Evolutionary conservation across 192 early-diverging fungal genomes (phyloP), one percentile per base, ranked within the genome.

Genomic region (Dissophora globulifera): DNA sequence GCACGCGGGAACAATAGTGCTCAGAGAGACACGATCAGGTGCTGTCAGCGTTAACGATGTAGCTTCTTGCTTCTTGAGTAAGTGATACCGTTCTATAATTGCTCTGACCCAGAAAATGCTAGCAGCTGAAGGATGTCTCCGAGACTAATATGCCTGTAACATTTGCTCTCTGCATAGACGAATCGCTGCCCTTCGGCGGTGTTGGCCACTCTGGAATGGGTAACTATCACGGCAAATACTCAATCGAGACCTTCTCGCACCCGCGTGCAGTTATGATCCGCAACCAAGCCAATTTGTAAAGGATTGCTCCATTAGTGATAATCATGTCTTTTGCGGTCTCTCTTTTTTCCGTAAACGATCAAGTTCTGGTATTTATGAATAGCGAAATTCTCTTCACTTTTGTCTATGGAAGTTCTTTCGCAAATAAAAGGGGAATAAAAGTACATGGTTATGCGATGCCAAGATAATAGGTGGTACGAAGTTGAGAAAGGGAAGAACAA

Each of bases 171-270:
- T 40, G 4, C 33, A 55, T 79, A 62, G 79, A 84, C 26, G 56
- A 74, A 43, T 66, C 70, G 22, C 64, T 93, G 9, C 96, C 96
- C 41, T 97, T 96, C 67, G 95, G 94, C 55, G 97, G 96, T 54
- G 87, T 93, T 3, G 96, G 96, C 0, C 54, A 78, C 2, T 95
- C 94, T 11, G 97, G 97, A 6, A 86, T 93, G 29, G 97, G 97
- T 55, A 81, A 62, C 31, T 97, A 97, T 80, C 93, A 93, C 27
- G 96, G 95, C 58, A 81, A 83, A 46, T 76, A 82, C 69, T 91
- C 93, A 5, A 92, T 96, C 78, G 82, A 91, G 17, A 85, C 89
- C 2, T 96, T 95, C 78, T 90, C 94, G 10, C 93, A 96, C 70
- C 74, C 87, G 35, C 83, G 93, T 4, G 55, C 89, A 15, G 84